phyloP scores from a whole-genome alignment of 192 early-diverging fungal genomes.

The Gorgonomyces haynaldii region DNA sequence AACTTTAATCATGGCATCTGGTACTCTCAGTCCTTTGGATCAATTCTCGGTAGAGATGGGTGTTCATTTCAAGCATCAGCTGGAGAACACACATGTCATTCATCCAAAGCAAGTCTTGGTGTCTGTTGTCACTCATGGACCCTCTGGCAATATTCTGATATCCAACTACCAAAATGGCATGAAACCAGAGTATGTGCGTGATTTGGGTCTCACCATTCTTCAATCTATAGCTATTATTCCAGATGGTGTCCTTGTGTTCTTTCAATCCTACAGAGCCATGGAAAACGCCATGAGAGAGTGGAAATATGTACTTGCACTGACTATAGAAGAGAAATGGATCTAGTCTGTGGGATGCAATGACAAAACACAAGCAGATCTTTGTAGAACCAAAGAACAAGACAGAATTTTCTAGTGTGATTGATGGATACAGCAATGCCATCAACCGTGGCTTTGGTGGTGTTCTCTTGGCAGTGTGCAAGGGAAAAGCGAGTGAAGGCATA shows the following conservation, averaged over 20 bases:
- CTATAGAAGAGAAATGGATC: neutral
- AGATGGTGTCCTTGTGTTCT: slow-evolving; percentile 44
- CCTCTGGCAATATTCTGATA: slow-evolving; percentile 18
- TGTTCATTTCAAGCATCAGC: slow-evolving; percentile 24
- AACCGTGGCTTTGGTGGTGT: slow-evolving; percentile 29
- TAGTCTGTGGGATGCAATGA: slow-evolving; percentile 20
- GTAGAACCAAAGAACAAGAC: slow-evolving; percentile 37
- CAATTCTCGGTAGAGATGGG: slow-evolving; percentile 45
- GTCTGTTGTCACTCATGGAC: slow-evolving; percentile 39
- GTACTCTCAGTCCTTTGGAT: slow-evolving; percentile 50
- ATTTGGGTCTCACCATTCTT: slow-evolving; percentile 35
- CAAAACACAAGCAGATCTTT: slow-evolving; percentile 24
- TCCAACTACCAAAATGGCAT: slow-evolving; percentile 33
- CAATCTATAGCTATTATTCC: slow-evolving; percentile 30
- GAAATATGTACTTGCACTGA: slow-evolving; percentile 6
- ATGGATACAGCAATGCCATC: slow-evolving; percentile 31
- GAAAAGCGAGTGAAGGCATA: slow-evolving; percentile 63
- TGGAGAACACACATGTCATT: slow-evolving; percentile 62
- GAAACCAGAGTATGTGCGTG: slow-evolving; percentile 20
- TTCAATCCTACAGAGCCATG: slow-evolving; percentile 36
- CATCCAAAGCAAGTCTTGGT: slow-evolving; percentile 44
- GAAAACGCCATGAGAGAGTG: slow-evolving; percentile 25
- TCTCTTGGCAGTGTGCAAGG: slow-evolving; percentile 61
- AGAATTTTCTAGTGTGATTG: slow-evolving; percentile 36
- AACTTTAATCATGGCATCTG: slow-evolving; percentile 47